Base-by-base conservation (phyloP, 2,329 filamentous ascomycete species). In the Trichoderma harzianum region DNA sequence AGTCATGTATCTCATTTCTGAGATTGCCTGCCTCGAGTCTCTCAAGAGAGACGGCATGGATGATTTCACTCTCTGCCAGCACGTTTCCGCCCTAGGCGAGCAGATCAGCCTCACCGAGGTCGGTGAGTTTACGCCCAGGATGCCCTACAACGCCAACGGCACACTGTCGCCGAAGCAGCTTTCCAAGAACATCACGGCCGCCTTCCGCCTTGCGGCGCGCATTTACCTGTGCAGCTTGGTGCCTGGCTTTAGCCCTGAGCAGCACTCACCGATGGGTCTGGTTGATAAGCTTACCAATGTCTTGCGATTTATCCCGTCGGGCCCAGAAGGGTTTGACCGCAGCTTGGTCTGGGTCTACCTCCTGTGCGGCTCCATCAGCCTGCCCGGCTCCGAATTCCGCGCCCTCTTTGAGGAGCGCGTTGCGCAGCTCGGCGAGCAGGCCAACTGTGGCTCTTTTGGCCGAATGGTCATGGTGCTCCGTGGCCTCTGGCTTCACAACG, bases 141-240 rank as follows among this genome's bases (percentile, higher is more conserved):
- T 86, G 80, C 87, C 84, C 73, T 93, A 84, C 85, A 90, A 89
- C 74, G 86, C 88, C 74, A 92, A 91, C 72, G 93, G 93, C 72
- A 90, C 90, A 61, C 88, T 98, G 75, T 91, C 91, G 70, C 92
- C 95, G 3, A 93, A 92, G 78, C 92, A 97, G 82, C 88, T 98
- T 74, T 92, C 91, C 79, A 91, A 89, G 81, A 97, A 97, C 85
- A 94, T 98, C 82, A 97, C 94, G 0, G 88, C 91, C 53, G 90
- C 97, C 57, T 99, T 97, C 89, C 93, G 95, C 77, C 86, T 97
- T 69, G 95, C 95, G 2, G 95, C 95, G 3, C 92, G 95, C 78
- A 94, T 99, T 83, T 98, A 98, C 83, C 90, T 98, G n/a, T 97
- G 94, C 89, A 95, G 93, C 79, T 87, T 99, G 43, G 93, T 98